Base-by-base conservation (phyloP, 805 yeast genomes). In the Nakazawaea molendinolei region DNA sequence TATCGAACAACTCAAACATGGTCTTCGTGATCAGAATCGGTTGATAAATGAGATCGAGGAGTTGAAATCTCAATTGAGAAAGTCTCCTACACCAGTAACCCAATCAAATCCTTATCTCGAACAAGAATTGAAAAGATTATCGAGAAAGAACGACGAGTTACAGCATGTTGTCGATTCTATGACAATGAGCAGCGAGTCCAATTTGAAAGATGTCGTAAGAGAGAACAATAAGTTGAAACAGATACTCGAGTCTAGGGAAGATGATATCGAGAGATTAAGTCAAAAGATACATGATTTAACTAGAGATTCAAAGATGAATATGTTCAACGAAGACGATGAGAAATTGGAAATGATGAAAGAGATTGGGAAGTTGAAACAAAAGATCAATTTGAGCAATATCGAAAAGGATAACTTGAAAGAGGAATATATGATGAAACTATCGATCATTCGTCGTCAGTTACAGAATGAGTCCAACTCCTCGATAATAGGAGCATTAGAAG, bases 341-440 rank as follows among this genome's bases (percentile, higher is more conserved):
- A 60, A 53, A 44, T 43, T 60, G 20, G 60, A 58, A 24, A 41
- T 64, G 23, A 26, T 60, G 40, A 63, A 47, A 43, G 51, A 59
- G 1, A 66, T 63, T 37, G 42, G 59, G 4, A 52, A 52, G 5
- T 56, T 61, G 38, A 74, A 70, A 37, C 55, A 60, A 8, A 56
- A 61, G 33, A 49, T 65, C 23, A 59, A 60, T 23, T 42, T 58
- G 16, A 40, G 64, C 15, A 57, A 58, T 36, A 46, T 54, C 16
- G 77, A 72, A 19, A 51, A 60, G 28, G 62, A 60, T 10, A 55
- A 55, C 15, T 29, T 61, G 28, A 59, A 56, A 39, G 56, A 54
- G 6, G 63, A 58, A 19, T 50, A 60, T 37, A 61, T 61, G 33
- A 45, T 50, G 23, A 67, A 69, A 40, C 40, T 58, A 13, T 52